Base-by-base conservation (phyloP, 2,329 filamentous ascomycete species). In the Aspergillus sp. region DNA sequence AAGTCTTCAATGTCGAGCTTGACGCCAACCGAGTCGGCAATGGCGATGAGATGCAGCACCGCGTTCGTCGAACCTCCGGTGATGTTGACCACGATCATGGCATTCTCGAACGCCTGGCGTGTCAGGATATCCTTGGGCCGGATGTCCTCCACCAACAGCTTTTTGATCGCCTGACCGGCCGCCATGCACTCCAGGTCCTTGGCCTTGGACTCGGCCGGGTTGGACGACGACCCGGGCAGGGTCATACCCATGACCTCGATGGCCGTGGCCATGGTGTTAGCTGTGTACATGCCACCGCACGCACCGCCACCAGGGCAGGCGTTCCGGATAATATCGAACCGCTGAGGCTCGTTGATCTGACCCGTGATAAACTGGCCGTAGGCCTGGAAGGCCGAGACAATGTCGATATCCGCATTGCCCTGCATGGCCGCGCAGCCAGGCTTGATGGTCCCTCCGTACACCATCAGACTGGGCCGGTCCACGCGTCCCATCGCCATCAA, bases 321-420 rank as follows among this genome's bases (percentile, higher is more conserved):
- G 9, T 42, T 94, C 5, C 40, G 40, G 10, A 42, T 52, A 3
- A 51, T 48, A 43, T 97, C 93, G 67, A 89, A 94, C 44, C 93
- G 84, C 71, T 91, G 78, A 62, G 93, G 83, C 71, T 98, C 93
- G 54, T 78, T 85, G 69, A 97, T 95, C 62, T 95, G 81, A 39
- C 91, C 91, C 8, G 86, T 81, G 58, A 98, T 83, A 73, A 90
- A 97, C 67, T 96, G 88, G 28, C 93, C 93, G 64, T 97, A 97
- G 4, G 91, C 86, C 73, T 98, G 93, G 80, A 98, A 98, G 39
- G 93, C 93, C 43, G 89, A 96, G 50, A 98, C 86, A 45, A 98
- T 94, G 66, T 98, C 91, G 57, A 96, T 88, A 48, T 83, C 74
- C 46, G 80, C 78, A 62, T 85, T 83, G 54, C 85, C 76, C 57